phyloP scores from a whole-genome alignment of 768 basidiomycete genomes.

The Boletus subparvulus region DNA sequence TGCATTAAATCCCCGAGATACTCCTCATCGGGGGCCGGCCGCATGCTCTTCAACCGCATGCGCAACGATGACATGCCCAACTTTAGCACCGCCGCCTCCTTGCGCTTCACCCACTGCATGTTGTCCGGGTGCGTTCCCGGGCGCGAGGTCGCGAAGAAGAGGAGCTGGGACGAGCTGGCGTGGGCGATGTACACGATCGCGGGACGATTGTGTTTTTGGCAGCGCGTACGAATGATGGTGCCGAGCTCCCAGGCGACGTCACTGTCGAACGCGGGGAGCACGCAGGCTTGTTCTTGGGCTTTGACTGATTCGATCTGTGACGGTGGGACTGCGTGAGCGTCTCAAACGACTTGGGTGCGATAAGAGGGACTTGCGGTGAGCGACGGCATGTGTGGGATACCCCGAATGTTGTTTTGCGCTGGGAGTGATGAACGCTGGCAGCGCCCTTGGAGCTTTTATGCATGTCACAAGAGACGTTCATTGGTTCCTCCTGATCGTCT shows the following conservation, averaged over 20 bases:
- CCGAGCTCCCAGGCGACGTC: conserved; percentile 37
- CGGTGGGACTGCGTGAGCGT: background rate
- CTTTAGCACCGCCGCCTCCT: conserved; percentile 31
- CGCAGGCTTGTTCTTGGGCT: conserved; percentile 26
- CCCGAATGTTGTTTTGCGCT: too few relatives aligned
- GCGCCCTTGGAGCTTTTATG: too few relatives aligned
- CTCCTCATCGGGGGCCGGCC: too few relatives aligned
- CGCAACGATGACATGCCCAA: conserved; percentile 31
- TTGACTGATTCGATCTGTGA: conserved; percentile 19
- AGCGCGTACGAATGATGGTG: conserved; percentile 22
- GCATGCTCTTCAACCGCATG: conserved; percentile 10
- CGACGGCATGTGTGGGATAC: background rate
- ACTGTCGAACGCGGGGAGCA: conserved; percentile 30
- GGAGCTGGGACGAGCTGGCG: conserved; percentile 29
- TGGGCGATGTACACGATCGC: conserved; percentile 31
- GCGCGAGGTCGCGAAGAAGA: conserved; percentile 31
- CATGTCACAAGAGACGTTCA: too few relatives aligned
- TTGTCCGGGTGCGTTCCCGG: conserved; percentile 33
- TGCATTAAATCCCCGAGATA: too few relatives aligned
- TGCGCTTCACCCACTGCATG: conserved; percentile 36
- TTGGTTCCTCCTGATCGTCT: too few relatives aligned
- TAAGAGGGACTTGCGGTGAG: background rate
- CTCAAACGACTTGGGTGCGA: background rate
- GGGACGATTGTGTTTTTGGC: conserved; percentile 19
- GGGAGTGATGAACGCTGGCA: too few relatives aligned